Conservation (phyloP, 2,329 filamentous ascomycete genomes). For the Teratosphaeria pseudoeucalypti region DNA sequence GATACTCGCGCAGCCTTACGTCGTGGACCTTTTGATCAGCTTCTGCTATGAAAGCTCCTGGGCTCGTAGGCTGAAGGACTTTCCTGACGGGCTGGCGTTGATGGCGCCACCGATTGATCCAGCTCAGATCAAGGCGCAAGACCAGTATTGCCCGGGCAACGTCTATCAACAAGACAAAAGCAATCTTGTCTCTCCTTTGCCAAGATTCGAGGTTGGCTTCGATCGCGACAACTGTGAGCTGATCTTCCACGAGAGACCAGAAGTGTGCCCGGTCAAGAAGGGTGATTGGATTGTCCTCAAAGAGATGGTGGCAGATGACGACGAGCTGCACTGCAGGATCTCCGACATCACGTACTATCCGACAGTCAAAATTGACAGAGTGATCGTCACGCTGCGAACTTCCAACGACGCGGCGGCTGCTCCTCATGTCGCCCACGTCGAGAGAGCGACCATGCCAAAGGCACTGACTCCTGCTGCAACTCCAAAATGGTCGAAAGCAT, state of each 20-base stretch:
- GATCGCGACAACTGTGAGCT: constrained; percentile 33
- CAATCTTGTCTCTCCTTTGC: neutral
- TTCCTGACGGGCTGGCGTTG: constrained; percentile 48
- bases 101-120: constrained; percentile 36
- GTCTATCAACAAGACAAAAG: neutral
- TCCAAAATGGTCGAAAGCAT: constrained; percentile 22
- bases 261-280: constrained; percentile 27
- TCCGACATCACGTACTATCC: constrained; percentile 36
- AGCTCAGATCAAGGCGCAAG: neutral
- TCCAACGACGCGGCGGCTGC: neutral
- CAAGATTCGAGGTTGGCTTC: constrained; percentile 16
- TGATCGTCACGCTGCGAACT: constrained; percentile 4
- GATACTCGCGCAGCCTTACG: constrained; percentile 64
- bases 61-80: constrained; percentile 36
- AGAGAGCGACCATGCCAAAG: neutral
- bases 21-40: constrained; percentile 74
- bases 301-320: constrained; percentile 1
- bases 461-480: constrained; percentile 8
- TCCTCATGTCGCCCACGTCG: neutral
- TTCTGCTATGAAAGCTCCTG: constrained; percentile 60
- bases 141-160: neutral
- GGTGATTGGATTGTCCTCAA: constrained; percentile 45
- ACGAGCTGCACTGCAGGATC: constrained; percentile 41
- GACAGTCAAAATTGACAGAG: constrained; percentile 28
- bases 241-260: constrained; percentile 24